These are phyloP conservation scores for Plasmodium coatneyi DNA, from an alignment of 169 alveolate genomes.

Conservation along the genomic window DNA sequence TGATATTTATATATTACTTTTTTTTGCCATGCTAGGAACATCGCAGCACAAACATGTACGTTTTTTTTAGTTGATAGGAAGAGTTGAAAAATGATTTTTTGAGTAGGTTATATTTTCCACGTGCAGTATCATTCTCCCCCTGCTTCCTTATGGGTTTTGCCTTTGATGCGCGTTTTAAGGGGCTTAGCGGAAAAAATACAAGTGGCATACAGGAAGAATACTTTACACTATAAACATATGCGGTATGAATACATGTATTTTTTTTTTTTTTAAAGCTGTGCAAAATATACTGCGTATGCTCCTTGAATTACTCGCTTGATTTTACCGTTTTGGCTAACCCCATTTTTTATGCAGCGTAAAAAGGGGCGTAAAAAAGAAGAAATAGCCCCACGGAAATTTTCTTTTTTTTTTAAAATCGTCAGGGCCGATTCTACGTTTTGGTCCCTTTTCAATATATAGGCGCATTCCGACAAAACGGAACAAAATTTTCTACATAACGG, in stretches of 20 bases:
- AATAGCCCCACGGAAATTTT: background rate
- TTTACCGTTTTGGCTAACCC: background rate
- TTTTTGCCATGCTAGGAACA: background rate
- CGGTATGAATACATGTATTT: background rate
- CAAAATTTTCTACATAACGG: background rate
- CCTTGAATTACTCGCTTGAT: background rate
- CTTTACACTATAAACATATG: background rate
- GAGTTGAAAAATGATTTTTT: background rate
- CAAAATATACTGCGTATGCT: background rate
- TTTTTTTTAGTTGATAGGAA: background rate
- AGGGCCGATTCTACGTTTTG: background rate
- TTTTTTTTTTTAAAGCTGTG: background rate
- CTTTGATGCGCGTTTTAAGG: background rate
- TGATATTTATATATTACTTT: no score
- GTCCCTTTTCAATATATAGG: background rate
- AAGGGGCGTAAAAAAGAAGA: background rate
- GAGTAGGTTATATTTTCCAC: background rate
- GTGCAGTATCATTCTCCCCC: background rate
- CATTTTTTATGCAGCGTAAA: background rate
- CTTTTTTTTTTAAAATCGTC: background rate
- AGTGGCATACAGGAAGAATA: background rate
- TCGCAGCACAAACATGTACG: background rate
- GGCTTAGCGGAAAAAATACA: background rate
- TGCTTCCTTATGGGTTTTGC: background rate
- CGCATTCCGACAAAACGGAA: background rate